A percentile compares a stretch with the other conserved stretches of the same genome.
These are phyloP conservation scores for Dactylorhiza incarnata DNA, from an alignment of 106 monocot species.

Conservation along the genomic window DNA sequence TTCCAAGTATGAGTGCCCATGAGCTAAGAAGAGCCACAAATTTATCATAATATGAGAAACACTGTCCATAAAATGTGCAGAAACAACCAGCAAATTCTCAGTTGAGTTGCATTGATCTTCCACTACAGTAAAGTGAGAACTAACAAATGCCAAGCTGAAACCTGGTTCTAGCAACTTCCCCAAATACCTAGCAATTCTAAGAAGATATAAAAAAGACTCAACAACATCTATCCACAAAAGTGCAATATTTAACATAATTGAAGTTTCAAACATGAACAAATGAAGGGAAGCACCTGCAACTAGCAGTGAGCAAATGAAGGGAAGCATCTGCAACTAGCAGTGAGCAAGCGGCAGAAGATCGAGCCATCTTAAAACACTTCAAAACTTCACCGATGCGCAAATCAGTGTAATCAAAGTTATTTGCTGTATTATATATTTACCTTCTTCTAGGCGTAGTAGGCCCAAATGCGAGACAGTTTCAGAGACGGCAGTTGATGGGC, in stretches of 20 bases:
- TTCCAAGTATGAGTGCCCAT: no score
- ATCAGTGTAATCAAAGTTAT: conserved; percentile 4
- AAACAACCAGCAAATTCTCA: conserved; percentile 25
- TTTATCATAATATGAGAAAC: conserved; percentile 19
- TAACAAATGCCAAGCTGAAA: neutral
- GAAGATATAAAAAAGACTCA: conserved; percentile 40
- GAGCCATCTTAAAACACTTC: conserved; percentile 28
- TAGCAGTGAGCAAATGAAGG: no score
- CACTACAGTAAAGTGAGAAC: neutral
- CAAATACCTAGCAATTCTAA: conserved; percentile 8
- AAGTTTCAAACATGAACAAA: conserved; percentile 49
- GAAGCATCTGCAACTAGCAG: no score
- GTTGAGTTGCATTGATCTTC: conserved; percentile 1
- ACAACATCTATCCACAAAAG: conserved; percentile 55
- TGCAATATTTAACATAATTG: conserved; percentile 38
- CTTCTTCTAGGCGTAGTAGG: no score
- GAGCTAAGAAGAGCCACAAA: no score
- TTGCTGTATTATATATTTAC: conserved; percentile 24
- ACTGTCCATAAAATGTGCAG: conserved; percentile 22
- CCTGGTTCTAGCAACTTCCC: neutral
- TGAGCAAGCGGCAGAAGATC: conserved; percentile 51
- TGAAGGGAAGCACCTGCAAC: conserved; percentile 51
- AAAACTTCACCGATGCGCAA: conserved; percentile 1
- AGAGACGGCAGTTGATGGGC: no score
- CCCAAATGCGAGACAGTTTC: no score